Evolutionary conservation across 495 filamentous ascomycete genomes (phyloP).

Genomic region (Pyrenula aspistea): DNA sequence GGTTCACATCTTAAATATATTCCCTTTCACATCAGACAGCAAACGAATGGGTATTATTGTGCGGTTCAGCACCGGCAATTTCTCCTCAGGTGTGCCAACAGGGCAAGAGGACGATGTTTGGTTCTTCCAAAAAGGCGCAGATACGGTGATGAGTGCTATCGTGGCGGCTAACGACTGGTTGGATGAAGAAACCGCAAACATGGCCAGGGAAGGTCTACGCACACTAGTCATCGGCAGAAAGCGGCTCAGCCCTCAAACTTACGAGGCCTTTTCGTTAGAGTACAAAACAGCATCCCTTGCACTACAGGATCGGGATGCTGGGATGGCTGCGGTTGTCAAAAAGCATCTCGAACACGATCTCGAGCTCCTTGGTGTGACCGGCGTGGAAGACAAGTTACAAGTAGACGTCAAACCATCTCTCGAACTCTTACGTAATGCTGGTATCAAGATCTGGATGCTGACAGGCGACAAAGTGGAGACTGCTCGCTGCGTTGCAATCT

Average conservation of each 20-base stretch:
- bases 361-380: constrained; percentile 89
- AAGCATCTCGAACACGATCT: constrained; percentile 80
- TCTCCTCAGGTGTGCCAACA: constrained; percentile 23
- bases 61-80: constrained; percentile 49
- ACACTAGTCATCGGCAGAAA: constrained; percentile 91
- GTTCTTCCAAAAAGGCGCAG: constrained; percentile 98
- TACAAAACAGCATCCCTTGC: constrained; percentile 73
- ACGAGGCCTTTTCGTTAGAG: constrained; percentile 60
- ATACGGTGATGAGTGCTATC: constrained; percentile 92
- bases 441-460: constrained; percentile 99
- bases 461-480: constrained; percentile 99
- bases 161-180: constrained; percentile 96
- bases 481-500: constrained; percentile 90
- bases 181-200: constrained; percentile 95
- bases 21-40: constrained; percentile 94
- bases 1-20: constrained; percentile 86
- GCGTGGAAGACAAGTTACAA: constrained; percentile 95
- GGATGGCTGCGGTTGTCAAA: constrained; percentile 66
- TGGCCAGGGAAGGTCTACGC: constrained; percentile 91
- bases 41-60: constrained; percentile 99
- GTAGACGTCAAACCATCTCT: constrained; percentile 88
- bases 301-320: constrained; percentile 64
- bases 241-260: constrained; percentile 60
- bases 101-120: constrained; percentile 49
- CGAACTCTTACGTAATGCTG: constrained; percentile 90